Percentiles rank a stretch among this genome's conserved stretches.
phyloP scores from a whole-genome alignment of 352 stramenopile species.

The Pilasporangium apinafurcum region DNA sequence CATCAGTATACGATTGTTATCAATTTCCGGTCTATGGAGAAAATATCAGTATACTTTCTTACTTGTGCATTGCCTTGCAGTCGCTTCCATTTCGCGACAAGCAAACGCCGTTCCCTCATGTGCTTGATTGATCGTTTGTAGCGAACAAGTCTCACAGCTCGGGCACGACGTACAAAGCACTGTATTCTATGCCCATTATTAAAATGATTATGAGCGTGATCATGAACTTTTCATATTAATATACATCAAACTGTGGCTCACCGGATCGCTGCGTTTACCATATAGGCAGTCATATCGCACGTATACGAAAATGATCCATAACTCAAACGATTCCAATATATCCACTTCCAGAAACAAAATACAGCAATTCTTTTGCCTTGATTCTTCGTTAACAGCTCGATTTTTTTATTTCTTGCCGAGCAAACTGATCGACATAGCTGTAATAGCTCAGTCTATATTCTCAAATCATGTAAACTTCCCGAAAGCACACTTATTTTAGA shows the following conservation, averaged over 20 bases:
- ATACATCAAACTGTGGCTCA: not conserved
- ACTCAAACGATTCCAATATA: constrained; percentile 18
- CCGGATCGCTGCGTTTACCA: constrained; percentile 9
- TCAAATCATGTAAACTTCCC: no score
- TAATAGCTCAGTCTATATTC: no score
- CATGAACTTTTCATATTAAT: no score
- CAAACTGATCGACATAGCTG: constrained; percentile 4
- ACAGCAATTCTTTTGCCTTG: constrained; percentile 15
- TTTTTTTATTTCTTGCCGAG: not conserved
- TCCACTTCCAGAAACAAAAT: constrained; percentile 32
- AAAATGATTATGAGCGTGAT: no score
- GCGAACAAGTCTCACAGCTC: constrained; percentile 1
- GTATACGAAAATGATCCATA: constrained; percentile 14
- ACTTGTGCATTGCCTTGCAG: constrained; percentile 3
- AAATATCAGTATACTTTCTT: not conserved
- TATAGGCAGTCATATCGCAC: not conserved
- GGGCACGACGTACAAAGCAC: constrained; percentile 6
- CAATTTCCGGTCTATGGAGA: not conserved
- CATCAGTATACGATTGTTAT: not conserved
- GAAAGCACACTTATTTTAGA: no score
- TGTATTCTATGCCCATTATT: constrained; percentile 12
- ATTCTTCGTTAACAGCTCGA: constrained; percentile 6
- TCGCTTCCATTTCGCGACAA: constrained; percentile 4
- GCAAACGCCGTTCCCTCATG: not conserved
- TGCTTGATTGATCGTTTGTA: not conserved